Base-by-base conservation (phyloP, 1,139 yeast genomes). In the Trichomonascaceae sp. region DNA sequence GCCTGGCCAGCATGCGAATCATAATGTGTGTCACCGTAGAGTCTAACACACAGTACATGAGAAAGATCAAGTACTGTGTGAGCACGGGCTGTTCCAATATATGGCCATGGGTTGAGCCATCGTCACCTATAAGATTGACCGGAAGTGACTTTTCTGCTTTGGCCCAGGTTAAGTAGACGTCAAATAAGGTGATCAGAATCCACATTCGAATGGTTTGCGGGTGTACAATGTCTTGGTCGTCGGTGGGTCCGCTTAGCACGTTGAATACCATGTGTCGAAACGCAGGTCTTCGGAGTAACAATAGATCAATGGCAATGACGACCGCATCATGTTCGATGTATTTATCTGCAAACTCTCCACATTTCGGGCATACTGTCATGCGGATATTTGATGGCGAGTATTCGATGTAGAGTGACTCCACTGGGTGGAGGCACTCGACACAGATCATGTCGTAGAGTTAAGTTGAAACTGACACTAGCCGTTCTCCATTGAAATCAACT, bases 131-230 rank as follows among this genome's bases (percentile, higher is more conserved):
- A 6, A 35, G 34, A 18, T 36, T 25, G 18, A 31, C 27, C 5
- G 56, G 14, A 43, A 52, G 34, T 56, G 50, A 49, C 43, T 71
- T 73, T 52, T 89, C 98, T 42, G 80, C 87, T 34, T 78, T 73
- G 0, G 94, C 94, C 97, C 98, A 89, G 1, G 74, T 75, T 34
- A 89, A 59, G 51, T 89, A 92, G 5, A 89, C 93, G 43, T 89
- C 96, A 46, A 87, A 84, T n/a, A 92, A 64, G 0, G 82, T 60
- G 36, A 80, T 65, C 36, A 89, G 62, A 3, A 78, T 48, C 46
- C 81, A 61, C 31, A 81, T 59, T 26, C 93, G 62, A 18, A 47
- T 35, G 2, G 57, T 50, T 16, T 46, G 47, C 3, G 50, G 33
- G 51, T 49, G 41, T 14, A 54, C 36, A 5, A 37, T 43, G 26